Conservation (phyloP, 176 grass and related monocot species). For the Leersia perrieri region DNA sequence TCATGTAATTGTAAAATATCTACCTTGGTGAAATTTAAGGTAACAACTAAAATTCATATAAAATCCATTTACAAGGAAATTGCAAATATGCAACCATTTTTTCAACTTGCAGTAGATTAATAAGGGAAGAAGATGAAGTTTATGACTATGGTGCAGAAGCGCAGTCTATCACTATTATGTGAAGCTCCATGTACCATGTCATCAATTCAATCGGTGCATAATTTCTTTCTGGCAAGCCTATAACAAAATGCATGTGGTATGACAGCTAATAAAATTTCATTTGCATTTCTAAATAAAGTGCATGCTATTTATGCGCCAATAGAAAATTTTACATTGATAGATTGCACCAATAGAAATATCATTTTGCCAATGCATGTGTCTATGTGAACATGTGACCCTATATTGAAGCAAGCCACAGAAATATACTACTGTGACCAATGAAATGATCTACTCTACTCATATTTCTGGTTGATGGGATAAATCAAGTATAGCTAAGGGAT, state of each 20-base stretch:
- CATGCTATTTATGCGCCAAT: background rate
- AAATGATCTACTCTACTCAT: constrained; percentile 23
- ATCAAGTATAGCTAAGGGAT: constrained; percentile 9
- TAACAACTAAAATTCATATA: constrained; percentile 1
- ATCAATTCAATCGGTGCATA: background rate
- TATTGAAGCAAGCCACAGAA: background rate
- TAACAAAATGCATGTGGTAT: background rate
- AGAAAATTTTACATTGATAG: background rate
- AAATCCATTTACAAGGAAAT: background rate
- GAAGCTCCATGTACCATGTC: background rate
- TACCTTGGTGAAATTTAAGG: background rate
- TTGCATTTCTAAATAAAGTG: constrained; percentile 7
- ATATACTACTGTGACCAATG: constrained; percentile 11
- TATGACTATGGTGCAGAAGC: constrained; percentile 6
- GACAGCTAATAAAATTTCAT: constrained; percentile 20
- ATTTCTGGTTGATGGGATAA: constrained; percentile 9
- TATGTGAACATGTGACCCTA: background rate
- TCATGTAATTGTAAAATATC: constrained; percentile 20
- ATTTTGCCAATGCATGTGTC: background rate
- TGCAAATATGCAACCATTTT: background rate
- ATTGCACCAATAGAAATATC: background rate
- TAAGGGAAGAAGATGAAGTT: background rate
- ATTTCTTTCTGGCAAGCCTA: background rate
- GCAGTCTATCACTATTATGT: background rate
- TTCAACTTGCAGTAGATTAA: constrained; percentile 2